Evolutionary conservation across 2,329 filamentous ascomycete species (phyloP), one percentile per base, ranked within the genome.

Genomic region (Chlorencoelia australis): DNA sequence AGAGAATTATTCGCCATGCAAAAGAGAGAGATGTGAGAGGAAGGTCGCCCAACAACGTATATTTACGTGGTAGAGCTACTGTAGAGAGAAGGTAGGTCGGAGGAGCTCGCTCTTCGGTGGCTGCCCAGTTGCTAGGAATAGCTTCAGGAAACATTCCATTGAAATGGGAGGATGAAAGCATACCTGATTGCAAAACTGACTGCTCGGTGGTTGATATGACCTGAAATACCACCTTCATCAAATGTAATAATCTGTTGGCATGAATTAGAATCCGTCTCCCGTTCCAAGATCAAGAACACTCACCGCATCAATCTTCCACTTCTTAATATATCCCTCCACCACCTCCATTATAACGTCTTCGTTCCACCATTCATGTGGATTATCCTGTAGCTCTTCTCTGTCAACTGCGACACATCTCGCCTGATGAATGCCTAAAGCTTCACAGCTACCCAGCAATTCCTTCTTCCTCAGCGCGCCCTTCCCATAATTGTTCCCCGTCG

Each of bases 241-340:
- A 64, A 63, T 0, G 60, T 64, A 33, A 63, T 53, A 34, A 64
- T 62, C 57, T 55, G 19, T n/a, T n/a, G n/a, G n/a, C n/a, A n/a
- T n/a, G n/a, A n/a, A n/a, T n/a, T n/a, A n/a, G n/a, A n/a, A n/a
- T n/a, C n/a, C n/a, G n/a, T n/a, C n/a, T n/a, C n/a, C n/a, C n/a
- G n/a, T n/a, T n/a, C n/a, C n/a, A n/a, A n/a, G n/a, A n/a, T n/a
- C n/a, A n/a, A n/a, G n/a, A n/a, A 29, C 13, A 45, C 55, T 35
- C 34, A 60, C 59, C 29, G 57, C 52, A 40, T 62, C 59, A 27
- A 60, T 49, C 5, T 59, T 42, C 60, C 61, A 63, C 35, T 55
- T 56, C 14, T 47, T 32, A 13, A 62, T 55, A 30, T 62, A 51
- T 16, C 58, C 46, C 30, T 51, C 48, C 10, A 63, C 50, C 4